phyloP scores from a whole-genome alignment of 257 asterid genomes.

The Fraxinus anomala region DNA sequence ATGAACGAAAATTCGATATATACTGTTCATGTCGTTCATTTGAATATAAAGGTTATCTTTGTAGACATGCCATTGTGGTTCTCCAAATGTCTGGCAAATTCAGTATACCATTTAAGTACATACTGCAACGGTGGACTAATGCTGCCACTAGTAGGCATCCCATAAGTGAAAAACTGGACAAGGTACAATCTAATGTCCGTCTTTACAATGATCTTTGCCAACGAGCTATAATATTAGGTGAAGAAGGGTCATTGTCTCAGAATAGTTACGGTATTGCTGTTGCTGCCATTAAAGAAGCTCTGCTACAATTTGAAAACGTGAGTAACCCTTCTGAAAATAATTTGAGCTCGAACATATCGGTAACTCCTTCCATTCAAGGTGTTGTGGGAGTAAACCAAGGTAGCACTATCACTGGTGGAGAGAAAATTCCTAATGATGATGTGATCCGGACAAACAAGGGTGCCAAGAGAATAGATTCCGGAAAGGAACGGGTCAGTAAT shows the following conservation, averaged over 20 bases:
- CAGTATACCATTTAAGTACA: constrained; percentile 67
- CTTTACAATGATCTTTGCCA: constrained; percentile 84
- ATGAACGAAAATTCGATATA: constrained; percentile 53
- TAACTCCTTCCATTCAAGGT: constrained; percentile 46
- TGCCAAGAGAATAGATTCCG: constrained; percentile 60
- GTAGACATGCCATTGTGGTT: constrained; percentile 87
- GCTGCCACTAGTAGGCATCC: constrained; percentile 74
- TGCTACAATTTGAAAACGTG: constrained; percentile 45
- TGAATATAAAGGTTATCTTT: constrained; percentile 83
- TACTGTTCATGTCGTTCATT: constrained; percentile 70
- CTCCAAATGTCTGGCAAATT: constrained; percentile 97
- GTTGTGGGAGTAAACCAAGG: constrained; percentile 41
- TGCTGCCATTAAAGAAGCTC: constrained; percentile 67
- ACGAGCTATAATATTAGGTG: constrained; percentile 87
- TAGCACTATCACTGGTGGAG: constrained; percentile 37
- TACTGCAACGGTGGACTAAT: constrained; percentile 91
- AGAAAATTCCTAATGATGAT: constrained; percentile 37
- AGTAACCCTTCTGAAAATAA: constrained; percentile 44
- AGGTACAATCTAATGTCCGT: constrained; percentile 79
- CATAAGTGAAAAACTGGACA: constrained; percentile 66
- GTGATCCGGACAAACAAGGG: constrained; percentile 40
- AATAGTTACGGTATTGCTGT: constrained; percentile 77
- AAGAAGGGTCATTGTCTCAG: constrained; percentile 84
- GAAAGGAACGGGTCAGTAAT: constrained; percentile 54
- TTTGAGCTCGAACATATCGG: constrained; percentile 38